Evolutionary conservation across 495 filamentous ascomycete genomes (phyloP), one percentile per base, ranked within the genome.

Genomic region (Ascobolus immersus): DNA sequence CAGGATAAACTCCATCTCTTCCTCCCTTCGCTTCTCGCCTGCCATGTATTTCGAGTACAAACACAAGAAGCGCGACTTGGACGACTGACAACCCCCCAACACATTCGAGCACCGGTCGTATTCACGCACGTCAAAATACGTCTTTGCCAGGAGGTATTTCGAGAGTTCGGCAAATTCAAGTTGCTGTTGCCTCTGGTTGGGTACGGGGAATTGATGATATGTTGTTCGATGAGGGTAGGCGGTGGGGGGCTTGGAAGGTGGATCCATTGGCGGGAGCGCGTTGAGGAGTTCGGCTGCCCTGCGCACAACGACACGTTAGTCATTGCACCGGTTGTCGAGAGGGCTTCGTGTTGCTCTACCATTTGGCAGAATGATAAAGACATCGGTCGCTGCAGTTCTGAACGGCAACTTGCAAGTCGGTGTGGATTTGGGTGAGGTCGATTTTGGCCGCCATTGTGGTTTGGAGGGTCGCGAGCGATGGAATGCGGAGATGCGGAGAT

Each of bases 1-100:
- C 50, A 99, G 61, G 5, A 99, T 75, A 79, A 92, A 94, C 55
- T 99, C 89, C 17, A 76, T 76, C 21, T 93, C 89, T 47, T 99
- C 89, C 49, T 92, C 74, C 51, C 78, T 90, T 33, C 74, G 67
- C 57, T 99, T 99, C 57, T 94, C 89, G 2, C 89, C 89, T 1
- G 84, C 71, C 34, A 99, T 64, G 45, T 75, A 81, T 39, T 79
- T 89, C 14, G 89, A 76, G 42, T 99, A 99, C 10, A 94, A 58
- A 1, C 79, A 72, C 22, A 99, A 60, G 47, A 99, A 99, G n/a
- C 39, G 42, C 21, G 47, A 43, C 26, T 50, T 50, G 18, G 30
- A 14, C 4, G 46, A 49, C 4, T 20, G 33, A 33, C 47, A 50
- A 10, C 37, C 36, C 21, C 38, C 31, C 5, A 50, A 38, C 10